A percentile compares a stretch with the other conserved stretches of the same genome.
phyloP scores from a whole-genome alignment of 176 grass and related monocot genomes.

The Phragmites australis region DNA sequence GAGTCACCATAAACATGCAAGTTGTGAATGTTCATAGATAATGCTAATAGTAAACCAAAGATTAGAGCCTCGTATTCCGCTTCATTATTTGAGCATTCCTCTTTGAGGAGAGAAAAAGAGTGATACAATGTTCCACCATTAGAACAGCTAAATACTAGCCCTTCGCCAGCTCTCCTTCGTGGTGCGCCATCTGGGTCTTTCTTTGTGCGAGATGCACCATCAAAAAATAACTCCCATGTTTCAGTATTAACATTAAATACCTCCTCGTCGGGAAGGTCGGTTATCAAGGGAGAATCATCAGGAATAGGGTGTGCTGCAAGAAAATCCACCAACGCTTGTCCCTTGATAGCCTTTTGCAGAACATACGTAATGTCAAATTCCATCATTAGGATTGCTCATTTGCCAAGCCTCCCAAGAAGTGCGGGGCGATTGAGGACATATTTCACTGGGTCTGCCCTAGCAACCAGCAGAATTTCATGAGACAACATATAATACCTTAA shows the following conservation, averaged over 20 bases:
- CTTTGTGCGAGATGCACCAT: background rate
- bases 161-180: background rate
- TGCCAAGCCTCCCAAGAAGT: background rate
- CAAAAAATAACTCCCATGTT: background rate
- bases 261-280: background rate
- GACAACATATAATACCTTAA: background rate
- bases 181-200: background rate
- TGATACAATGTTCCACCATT: background rate
- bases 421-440: background rate
- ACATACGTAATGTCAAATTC: conserved; percentile 17
- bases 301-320: background rate
- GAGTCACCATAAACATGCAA: background rate
- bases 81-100: conserved; percentile 21
- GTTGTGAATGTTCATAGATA: background rate
- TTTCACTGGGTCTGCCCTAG: background rate
- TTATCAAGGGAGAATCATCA: background rate
- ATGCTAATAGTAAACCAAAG: background rate
- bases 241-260: background rate
- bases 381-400: background rate
- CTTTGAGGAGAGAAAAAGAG: background rate
- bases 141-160: background rate
- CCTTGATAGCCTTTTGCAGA: background rate
- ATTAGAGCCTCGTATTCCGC: background rate
- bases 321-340: background rate
- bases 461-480: background rate